Evolutionary conservation across 352 stramenopile species (phyloP).

Genomic region (Achlya hypogyna): DNA sequence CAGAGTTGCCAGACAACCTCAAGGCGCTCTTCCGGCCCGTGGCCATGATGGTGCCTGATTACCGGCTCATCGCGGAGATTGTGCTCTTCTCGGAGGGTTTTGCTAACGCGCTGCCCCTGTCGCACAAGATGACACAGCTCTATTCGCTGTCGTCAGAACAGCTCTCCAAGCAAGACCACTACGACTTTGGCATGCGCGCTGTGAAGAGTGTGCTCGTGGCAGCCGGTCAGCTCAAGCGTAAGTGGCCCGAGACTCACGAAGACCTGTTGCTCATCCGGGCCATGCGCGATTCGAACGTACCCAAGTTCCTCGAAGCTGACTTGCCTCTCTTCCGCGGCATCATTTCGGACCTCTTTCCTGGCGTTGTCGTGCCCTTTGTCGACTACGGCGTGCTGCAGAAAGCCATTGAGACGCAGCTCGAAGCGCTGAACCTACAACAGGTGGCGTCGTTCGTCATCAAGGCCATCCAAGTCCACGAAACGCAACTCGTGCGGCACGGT

Average conservation of each 20-base stretch:
- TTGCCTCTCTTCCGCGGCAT: slow-evolving; percentile 91
- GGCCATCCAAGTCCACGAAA: slow-evolving; percentile 86
- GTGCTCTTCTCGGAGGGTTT: slow-evolving; percentile 92
- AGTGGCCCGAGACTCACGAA: slow-evolving; percentile 90
- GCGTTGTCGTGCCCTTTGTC: slow-evolving; percentile 89
- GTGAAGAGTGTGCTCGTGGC: slow-evolving; percentile 92
- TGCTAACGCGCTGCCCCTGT: slow-evolving; percentile 85
- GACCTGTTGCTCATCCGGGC: slow-evolving; percentile 92
- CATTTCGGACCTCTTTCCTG: slow-evolving; percentile 90
- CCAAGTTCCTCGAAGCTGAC: slow-evolving; percentile 93
- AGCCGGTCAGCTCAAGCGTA: slow-evolving; percentile 89
- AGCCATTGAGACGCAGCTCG: slow-evolving; percentile 75
- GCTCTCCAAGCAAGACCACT: slow-evolving; percentile 92
- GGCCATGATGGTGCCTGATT: slow-evolving; percentile 94
- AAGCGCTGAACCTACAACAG: slow-evolving; percentile 65
- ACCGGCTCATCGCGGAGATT: slow-evolving; percentile 91
- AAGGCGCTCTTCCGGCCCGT: slow-evolving; percentile 91
- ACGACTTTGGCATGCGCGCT: slow-evolving; percentile 92
- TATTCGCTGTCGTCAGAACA: slow-evolving; percentile 91
- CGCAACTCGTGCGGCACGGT: slow-evolving; percentile 85
- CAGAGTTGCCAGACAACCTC: slow-evolving; percentile 90
- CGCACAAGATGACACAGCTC: slow-evolving; percentile 92
- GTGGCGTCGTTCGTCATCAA: slow-evolving; percentile 82
- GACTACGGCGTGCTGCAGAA: slow-evolving; percentile 89
- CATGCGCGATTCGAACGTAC: slow-evolving; percentile 93